Conservation (phyloP, 768 basidiomycete genomes). For the Rubroboletus satanas region DNA sequence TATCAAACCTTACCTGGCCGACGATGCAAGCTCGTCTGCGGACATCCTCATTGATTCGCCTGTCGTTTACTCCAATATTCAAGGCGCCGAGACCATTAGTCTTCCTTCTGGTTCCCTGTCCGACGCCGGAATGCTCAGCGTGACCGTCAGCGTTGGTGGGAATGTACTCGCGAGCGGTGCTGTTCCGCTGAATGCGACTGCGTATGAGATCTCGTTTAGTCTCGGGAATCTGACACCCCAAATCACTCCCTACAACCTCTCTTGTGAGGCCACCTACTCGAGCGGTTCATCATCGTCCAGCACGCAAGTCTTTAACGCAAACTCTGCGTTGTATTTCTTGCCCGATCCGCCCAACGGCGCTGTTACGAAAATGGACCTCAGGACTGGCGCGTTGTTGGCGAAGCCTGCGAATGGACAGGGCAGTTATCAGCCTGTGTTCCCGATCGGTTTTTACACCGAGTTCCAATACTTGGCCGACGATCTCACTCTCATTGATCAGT, state of each 20-base stretch:
- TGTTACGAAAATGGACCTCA: conserved; percentile 57
- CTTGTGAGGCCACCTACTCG: conserved; percentile 27
- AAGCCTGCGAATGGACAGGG: conserved; percentile 46
- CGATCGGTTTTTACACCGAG: conserved; percentile 43
- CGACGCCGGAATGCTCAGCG: conserved; percentile 30
- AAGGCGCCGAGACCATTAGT: conserved; percentile 42
- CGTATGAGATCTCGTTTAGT: conserved; percentile 45
- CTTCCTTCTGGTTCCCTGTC: conserved; percentile 29
- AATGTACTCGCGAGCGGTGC: conserved; percentile 40
- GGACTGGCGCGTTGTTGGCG: conserved; percentile 53
- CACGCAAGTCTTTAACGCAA: conserved; percentile 40
- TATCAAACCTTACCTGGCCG: conserved; percentile 54
- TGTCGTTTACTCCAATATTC: conserved; percentile 43
- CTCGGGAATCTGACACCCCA: conserved; percentile 44
- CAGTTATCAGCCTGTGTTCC: conserved; percentile 48
- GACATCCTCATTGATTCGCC: conserved; percentile 53
- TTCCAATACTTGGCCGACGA: conserved; percentile 29
- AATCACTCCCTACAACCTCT: conserved; percentile 25
- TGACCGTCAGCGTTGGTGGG: conserved; percentile 45
- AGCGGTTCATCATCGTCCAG: conserved; percentile 30
- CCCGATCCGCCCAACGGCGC: conserved; percentile 45
- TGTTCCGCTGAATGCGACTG: conserved; percentile 51
- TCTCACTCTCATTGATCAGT: conserved; percentile 27
- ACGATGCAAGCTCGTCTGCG: conserved; percentile 41
- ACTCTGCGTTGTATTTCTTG: conserved; percentile 44